Conservation (phyloP, 2,329 filamentous ascomycete genomes). For the Falciphora oryzae region DNA sequence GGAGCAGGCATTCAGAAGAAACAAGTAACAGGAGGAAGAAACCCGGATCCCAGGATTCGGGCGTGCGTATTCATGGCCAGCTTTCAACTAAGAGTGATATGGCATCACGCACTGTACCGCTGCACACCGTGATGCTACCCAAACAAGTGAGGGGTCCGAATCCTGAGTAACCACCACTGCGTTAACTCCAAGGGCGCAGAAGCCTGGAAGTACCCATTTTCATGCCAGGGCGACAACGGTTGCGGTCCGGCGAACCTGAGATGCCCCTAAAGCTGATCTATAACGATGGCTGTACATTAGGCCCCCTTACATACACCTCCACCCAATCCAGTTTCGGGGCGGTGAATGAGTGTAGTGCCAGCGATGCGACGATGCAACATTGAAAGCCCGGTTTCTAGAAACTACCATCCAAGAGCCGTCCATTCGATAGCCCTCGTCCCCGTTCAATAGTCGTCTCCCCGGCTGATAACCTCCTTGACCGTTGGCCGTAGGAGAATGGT, state of each 20-base stretch:
- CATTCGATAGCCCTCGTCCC: background rate
- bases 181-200: background rate
- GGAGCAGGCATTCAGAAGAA: background rate
- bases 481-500: conserved; percentile 72
- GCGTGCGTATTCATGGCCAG: too few species aligned
- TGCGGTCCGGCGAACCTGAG: background rate
- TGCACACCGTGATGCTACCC: too few species aligned
- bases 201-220: background rate
- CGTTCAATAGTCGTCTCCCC: conserved; percentile 73
- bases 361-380: background rate
- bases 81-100: too few species aligned
- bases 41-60: too few species aligned
- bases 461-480: conserved; percentile 82
- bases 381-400: background rate
- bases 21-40: too few species aligned
- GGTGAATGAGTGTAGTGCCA: background rate
- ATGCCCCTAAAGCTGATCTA: background rate
- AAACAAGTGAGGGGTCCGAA: conserved; percentile 3
- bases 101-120: too few species aligned
- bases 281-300: background rate
- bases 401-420: background rate
- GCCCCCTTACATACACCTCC: background rate
- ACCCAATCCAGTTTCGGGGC: background rate
- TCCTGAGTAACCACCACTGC: conserved; percentile 6
- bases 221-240: background rate